Evolutionary conservation across 805 yeast genomes (phyloP), one percentile per base, ranked within the genome.

Genomic region (Danielia reshetovae): DNA sequence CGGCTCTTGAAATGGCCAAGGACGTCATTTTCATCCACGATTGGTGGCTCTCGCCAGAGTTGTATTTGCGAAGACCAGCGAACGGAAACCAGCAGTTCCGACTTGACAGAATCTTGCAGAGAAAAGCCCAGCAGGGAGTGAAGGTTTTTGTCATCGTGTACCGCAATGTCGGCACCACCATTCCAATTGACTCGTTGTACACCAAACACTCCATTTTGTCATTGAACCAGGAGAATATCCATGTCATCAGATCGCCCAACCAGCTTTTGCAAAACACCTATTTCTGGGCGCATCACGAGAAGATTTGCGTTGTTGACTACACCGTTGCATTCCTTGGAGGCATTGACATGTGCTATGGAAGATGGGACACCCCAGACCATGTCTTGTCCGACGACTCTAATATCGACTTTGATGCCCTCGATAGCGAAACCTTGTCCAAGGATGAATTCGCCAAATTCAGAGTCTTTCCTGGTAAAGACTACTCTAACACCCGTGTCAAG

Each of bases 271-370:
- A 93, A 55, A 85, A 86, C 47, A 90, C 96, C 0, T 84, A 79
- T 51, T 94, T 93, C 56, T 93, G 98, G 98, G 98, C 99, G 0
- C 99, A 93, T 64, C 99, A 93, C 63, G 99, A 93, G 53, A 93
- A 93, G 53, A 59, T 93, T 38, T 79, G 89, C 40, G 74, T 93
- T 23, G 68, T 93, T 39, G 99, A 93, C 59, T 85, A 85, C 45
- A 81, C 89, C 0, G 73, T 88, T 29, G 94, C 94, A 2, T 93
- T 90, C 54, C 65, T 88, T 35, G 99, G 99, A 24, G 99, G 99
- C 24, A 80, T 90, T 46, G 99, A 93, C 60, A 68, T 93, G 37
- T 93, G 99, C 55, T 93, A 75, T 57, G 99, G 98, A 14, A 74
- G 99, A 49, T 93, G 76, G 65, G 99, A 93, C 60, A 90, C 97